Base-by-base conservation (phyloP, 2,329 filamentous ascomycete genomes). In the Colletotrichum noveboracense region DNA sequence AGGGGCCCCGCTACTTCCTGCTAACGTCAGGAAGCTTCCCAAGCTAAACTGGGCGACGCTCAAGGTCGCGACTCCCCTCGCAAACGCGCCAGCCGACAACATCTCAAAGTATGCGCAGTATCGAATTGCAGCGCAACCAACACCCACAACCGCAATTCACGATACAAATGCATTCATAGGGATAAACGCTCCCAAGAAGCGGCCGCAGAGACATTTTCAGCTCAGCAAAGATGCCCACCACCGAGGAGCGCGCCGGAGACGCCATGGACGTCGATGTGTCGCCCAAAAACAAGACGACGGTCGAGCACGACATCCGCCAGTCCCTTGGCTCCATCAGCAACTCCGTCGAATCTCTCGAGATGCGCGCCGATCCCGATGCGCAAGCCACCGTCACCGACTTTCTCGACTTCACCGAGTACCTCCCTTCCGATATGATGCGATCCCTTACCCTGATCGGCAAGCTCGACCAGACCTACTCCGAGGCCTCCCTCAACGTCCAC, bases 321-420 rank as follows among this genome's bases (percentile, higher is more conserved):
- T 78, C 82, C 61, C 75, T 81, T 36, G 78, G 79, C 43, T 81
- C 82, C n/a, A 82, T 85, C 30, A 84, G 82, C 75, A 86, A 84
- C 77, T 79, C 82, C 7, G 84, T 89, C 72, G 84, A 84, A 72
- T 83, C 87, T 3, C 85, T 91, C 76, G 86, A 87, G 74, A 85
- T 89, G 81, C 89, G 90, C 78, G 87, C 88, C 69, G 92, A 94
- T 77, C 92, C 92, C 7, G 92, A 94, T 85, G 91, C 91, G 30
- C 91, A 93, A 79, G 91, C 92, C 8, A 93, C 92, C n/a, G 89
- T 93, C 21, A 93, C 91, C 75, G 92, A 94, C 82, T 94, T 93
- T 81, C 89, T 94, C 82, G 92, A 94, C 81, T 92, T 92, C 78
- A 93, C 91, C 79, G 93, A 94, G 82, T 93, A 94, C 83, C 88